Base-by-base conservation (phyloP, 208 protist species). In the Leishmania guyanensis region DNA sequence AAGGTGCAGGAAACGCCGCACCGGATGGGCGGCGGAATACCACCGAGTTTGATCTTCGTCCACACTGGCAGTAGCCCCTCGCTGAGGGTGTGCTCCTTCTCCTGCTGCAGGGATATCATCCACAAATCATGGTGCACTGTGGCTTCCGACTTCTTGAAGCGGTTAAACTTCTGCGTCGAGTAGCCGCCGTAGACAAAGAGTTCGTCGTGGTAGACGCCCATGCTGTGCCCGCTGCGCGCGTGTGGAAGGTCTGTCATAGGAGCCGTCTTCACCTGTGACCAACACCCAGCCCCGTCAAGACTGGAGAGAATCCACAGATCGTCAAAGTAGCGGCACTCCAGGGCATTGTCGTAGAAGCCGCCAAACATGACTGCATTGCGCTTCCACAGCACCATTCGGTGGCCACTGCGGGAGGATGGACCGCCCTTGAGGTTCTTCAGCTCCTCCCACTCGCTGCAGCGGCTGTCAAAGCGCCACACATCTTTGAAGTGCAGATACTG, bases 401-500 rank as follows among this genome's bases (percentile, higher is more conserved):
- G 96, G 0, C 96, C 96, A 75, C 93, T 97, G 73, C 96, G 93
- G 5, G 94, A 92, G 12, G 90, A 95, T n/a, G 96, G 96, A 53
- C 93, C 90, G 80, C 88, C 88, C 72, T 96, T 95, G 50, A 95
- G 70, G 0, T 12, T 86, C 80, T 96, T 96, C 68, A 97, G 53
- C 87, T 98, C 93, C 76, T 93, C 87, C 95, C 96, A 97, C 79
- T 97, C 92, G 77, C 85, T 94, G 43, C 72, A 90, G 36, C 87
- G 81, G 0, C 89, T 83, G 84, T 97, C 88, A 72, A 95, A 97
- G 54, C 92, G 87, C 95, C 95, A 98, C 14, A 97, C 90, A 72
- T 98, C 96, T 29, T 89, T 93, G 81, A 97, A 98, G 89, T 98
- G 96, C 53, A 96, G 82, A 75, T 96, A 98, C 89, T 97, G 93